phyloP scores from a whole-genome alignment of 2,329 filamentous ascomycete genomes.

The Plenodomus tracheiphilus region DNA sequence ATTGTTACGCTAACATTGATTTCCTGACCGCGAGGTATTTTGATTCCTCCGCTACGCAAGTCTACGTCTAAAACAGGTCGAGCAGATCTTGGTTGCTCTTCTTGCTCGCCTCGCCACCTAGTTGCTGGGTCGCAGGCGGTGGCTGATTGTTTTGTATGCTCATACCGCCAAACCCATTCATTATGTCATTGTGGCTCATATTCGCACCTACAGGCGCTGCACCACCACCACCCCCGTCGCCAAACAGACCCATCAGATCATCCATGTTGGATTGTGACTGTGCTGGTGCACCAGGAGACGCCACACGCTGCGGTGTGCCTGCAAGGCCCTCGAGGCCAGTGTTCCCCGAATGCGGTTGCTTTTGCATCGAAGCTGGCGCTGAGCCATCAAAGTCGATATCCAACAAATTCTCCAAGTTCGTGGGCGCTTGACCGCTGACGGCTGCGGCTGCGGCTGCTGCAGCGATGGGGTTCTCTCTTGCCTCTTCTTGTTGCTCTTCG shows the following conservation, averaged over 20 bases:
- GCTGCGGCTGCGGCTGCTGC: conserved; percentile 74
- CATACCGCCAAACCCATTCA: conserved; percentile 82
- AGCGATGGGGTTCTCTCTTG: conserved; percentile 90
- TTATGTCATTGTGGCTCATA: conserved; percentile 59
- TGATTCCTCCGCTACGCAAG: neutral
- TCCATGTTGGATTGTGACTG: conserved; percentile 67
- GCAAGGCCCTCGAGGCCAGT: conserved; percentile 59
- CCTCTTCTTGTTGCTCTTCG: conserved; percentile 91
- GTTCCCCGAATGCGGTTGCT: conserved; percentile 56
- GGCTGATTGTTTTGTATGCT: conserved; percentile 70
- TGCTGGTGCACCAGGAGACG: conserved; percentile 59
- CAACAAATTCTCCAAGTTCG: conserved; percentile 89
- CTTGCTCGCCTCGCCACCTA: conserved; percentile 56
- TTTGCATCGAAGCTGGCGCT: conserved; percentile 83
- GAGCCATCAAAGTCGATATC: conserved; percentile 96
- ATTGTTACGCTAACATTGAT: neutral
- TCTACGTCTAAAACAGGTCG: conserved; percentile 54
- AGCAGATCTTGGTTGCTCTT: conserved; percentile 61
- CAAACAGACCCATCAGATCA: conserved; percentile 76
- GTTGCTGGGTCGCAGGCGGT: conserved; percentile 65
- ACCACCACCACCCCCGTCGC: conserved; percentile 41
- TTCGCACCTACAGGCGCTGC: conserved; percentile 35
- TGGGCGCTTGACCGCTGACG: conserved; percentile 61
- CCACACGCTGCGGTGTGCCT: conserved; percentile 70
- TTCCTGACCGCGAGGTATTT: neutral